phyloP scores from a whole-genome alignment of 805 yeast species.

The Candida coquimbonensis region DNA sequence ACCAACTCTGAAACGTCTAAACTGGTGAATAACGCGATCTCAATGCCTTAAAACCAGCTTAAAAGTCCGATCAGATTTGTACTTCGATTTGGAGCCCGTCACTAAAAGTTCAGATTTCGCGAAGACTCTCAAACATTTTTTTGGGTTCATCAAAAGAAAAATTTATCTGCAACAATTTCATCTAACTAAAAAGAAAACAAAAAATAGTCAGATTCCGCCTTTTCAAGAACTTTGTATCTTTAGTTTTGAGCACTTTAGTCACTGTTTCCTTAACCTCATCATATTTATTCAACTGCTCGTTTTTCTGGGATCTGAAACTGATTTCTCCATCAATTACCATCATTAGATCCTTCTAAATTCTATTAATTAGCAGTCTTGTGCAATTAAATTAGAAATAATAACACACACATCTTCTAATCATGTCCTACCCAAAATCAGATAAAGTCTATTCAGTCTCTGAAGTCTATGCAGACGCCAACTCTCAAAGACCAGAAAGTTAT shows the following conservation, averaged over 20 bases:
- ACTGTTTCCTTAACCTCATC: too few relatives aligned
- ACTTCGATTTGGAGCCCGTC: background rate
- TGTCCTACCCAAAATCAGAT: slow-evolving; percentile 20
- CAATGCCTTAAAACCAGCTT: background rate
- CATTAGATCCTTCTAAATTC: background rate
- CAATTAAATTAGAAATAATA: background rate
- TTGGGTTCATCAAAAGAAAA: background rate
- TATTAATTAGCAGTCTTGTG: background rate
- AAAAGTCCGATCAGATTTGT: background rate
- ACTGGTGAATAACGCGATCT: background rate
- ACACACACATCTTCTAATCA: too few relatives aligned
- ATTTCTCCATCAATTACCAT: too few relatives aligned
- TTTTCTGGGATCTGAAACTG: too few relatives aligned
- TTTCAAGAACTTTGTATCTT: too few relatives aligned
- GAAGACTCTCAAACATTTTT: background rate
- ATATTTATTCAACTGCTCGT: background rate
- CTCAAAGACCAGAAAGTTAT: slow-evolving; percentile 58
- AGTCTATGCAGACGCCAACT: slow-evolving; percentile 73
- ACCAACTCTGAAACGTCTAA: background rate
- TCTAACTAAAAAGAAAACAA: too few relatives aligned
- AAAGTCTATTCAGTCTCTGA: slow-evolving; percentile 41
- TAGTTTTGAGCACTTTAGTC: too few relatives aligned
- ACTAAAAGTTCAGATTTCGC: background rate
- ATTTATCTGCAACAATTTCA: background rate
- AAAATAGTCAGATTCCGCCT: too few relatives aligned